phyloP scores from a whole-genome alignment of 1,139 yeast genomes.

The Petasospora rhodanensis region DNA sequence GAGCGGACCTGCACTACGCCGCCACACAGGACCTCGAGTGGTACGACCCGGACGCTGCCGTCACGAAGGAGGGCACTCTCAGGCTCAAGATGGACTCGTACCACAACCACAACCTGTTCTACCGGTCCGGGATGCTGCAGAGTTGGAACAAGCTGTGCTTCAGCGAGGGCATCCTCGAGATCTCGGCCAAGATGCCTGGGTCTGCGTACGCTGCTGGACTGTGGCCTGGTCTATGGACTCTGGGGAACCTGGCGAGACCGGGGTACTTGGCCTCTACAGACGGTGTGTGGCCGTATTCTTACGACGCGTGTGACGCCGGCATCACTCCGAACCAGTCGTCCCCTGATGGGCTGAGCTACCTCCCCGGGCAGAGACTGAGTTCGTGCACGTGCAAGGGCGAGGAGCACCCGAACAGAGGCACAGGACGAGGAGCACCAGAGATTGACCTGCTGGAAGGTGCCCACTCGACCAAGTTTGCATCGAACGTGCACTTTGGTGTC shows the following conservation, averaged over 20 bases:
- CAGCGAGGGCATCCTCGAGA: constrained; percentile 68
- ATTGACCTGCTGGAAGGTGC: constrained; percentile 82
- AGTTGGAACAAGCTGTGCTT: constrained; percentile 81
- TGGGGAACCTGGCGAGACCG: constrained; percentile 83
- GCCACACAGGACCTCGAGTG: constrained; percentile 84
- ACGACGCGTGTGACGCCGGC: constrained; percentile 79
- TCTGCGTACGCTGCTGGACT: constrained; percentile 65
- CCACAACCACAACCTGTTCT: constrained; percentile 64
- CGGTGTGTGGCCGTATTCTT: constrained; percentile 90
- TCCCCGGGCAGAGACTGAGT: constrained; percentile 73
- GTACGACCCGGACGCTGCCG: constrained; percentile 81
- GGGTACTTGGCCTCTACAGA: constrained; percentile 77
- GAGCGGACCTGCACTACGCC: constrained; percentile 70
- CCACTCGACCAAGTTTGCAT: constrained; percentile 45
- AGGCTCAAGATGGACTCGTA: constrained; percentile 68
- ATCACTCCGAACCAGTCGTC: constrained; percentile 86
- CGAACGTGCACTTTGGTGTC: constrained; percentile 36
- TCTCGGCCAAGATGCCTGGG: constrained; percentile 68
- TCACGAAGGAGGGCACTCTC: constrained; percentile 64
- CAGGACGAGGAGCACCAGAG: constrained; percentile 88
- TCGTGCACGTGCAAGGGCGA: constrained; percentile 70
- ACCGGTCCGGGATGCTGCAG: constrained; percentile 83
- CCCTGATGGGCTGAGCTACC: constrained; percentile 71
- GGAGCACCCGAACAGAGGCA: constrained; percentile 75
- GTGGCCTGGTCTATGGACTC: constrained; percentile 91